Base-by-base conservation (phyloP, 1,284 basidiomycete species). In the Meripilus lineatus region DNA sequence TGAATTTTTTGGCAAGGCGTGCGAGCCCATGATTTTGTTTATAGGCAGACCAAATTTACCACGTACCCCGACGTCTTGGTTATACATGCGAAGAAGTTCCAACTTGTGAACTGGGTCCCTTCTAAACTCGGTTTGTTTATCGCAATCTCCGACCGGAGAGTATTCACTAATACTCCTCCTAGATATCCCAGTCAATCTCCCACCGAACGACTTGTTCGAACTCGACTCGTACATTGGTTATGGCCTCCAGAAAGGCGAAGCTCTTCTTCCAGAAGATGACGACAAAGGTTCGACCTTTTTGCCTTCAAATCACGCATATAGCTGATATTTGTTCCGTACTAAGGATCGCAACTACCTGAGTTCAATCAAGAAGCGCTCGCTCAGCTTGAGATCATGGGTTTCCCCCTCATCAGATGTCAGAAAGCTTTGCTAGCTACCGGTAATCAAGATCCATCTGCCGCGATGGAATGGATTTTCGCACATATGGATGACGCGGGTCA, bases 81-180 rank as follows among this genome's bases (percentile, higher is more conserved):
- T 4, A 64, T 99, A 1, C 94, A 97, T 56, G 86, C 93, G 42
- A 91, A 90, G 57, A 94, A 96, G 57, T 98, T 98, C 71, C 90
- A 95, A 65, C 77, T 97, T 5, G 84, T 95, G 43, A 94, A 94
- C 58, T 99, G 95, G 95, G 92, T 99, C 3, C 95, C 96, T 0
- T 80, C 88, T 4, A 99, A 99, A 64, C 77, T 98, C 26, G 89
- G 90, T 91, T 47, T 25, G 78, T 67, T 5, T 11, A 4, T 14
- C 5, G 13, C 32, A 5, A 20, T 38, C 4, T 38, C 30, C 15
- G 10, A 35, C 32, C 7, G 24, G 44, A 5, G 13, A 10, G n/a
- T 6, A 20, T 21, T 33, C 17, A 35, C 20, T 22, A n/a, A 14
- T 26, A 30, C 20, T 3, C 17, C 11, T 40, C 17, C 24, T 52